Conservation (phyloP, 1,284 basidiomycete genomes). For the Ceratobasidium theobromae region DNA sequence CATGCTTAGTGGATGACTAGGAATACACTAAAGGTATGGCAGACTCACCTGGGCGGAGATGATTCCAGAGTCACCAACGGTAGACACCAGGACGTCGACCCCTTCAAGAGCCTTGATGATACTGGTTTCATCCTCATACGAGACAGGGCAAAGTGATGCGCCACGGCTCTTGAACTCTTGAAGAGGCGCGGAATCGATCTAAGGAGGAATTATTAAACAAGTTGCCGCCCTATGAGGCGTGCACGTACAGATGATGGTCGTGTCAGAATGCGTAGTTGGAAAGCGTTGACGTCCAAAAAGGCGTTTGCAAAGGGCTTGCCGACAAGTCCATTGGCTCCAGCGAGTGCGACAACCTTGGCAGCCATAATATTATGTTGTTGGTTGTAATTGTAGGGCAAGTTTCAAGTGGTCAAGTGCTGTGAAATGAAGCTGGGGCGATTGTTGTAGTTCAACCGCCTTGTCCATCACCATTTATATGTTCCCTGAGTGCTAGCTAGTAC, state of each 20-base stretch:
- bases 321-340: slow-evolving; percentile 13
- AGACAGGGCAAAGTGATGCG: slow-evolving; percentile 7
- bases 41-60: too few species aligned
- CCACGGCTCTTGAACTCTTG: slow-evolving; percentile 14
- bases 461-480: too few species aligned
- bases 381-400: too few species aligned
- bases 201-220: not conserved
- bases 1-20: too few species aligned
- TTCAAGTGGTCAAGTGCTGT: too few species aligned
- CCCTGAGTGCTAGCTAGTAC: too few species aligned
- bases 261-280: not conserved
- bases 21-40: too few species aligned
- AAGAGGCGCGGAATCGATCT: slow-evolving; percentile 1
- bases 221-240: not conserved
- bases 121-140: slow-evolving; percentile 10
- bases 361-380: not conserved
- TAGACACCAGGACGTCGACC: slow-evolving; percentile 14
- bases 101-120: slow-evolving; percentile 20
- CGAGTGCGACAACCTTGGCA: slow-evolving; percentile 10
- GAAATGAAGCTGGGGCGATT: too few species aligned
- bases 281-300: not conserved
- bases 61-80: not conserved
- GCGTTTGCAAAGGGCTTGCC: slow-evolving; percentile 3
- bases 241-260: not conserved
- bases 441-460: too few species aligned